phyloP scores from a whole-genome alignment of 2,329 filamentous ascomycete genomes.

The Fusarium albidum region DNA sequence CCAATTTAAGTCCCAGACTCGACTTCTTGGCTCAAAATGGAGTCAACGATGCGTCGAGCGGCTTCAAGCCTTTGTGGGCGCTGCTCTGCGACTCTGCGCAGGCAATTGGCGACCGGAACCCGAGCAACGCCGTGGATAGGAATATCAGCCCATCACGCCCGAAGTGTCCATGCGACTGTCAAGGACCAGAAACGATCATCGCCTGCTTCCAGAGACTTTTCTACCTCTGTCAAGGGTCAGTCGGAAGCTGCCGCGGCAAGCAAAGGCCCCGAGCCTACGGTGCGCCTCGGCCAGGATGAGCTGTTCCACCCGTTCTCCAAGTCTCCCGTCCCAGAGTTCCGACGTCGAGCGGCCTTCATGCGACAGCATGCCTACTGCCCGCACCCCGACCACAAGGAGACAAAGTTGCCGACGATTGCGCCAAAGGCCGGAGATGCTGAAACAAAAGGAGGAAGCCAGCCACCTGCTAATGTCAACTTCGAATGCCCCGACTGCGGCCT shows the following conservation, averaged over 20 bases:
- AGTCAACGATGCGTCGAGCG: slow-evolving; percentile 51
- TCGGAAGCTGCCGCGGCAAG: slow-evolving; percentile 41
- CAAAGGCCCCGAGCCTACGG: slow-evolving; percentile 33
- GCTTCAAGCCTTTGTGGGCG: slow-evolving; percentile 51
- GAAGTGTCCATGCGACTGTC: slow-evolving; percentile 41
- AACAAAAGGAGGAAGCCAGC: slow-evolving; percentile 60
- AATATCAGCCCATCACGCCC: slow-evolving; percentile 41
- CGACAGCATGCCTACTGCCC: slow-evolving; percentile 93
- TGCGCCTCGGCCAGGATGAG: slow-evolving; percentile 72
- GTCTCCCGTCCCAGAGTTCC: slow-evolving; percentile 89
- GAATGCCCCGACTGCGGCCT: slow-evolving; percentile 97
- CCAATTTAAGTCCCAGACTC: slow-evolving; percentile 12
- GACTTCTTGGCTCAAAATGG: slow-evolving; percentile 42
- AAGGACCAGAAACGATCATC: slow-evolving; percentile 35
- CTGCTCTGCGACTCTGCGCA: slow-evolving; percentile 48
- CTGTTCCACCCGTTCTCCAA: slow-evolving; percentile 93
- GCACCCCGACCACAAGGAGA: slow-evolving; percentile 85
- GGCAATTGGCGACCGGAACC: slow-evolving; percentile 39
- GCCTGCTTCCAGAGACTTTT: slow-evolving; percentile 40
- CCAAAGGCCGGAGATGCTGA: slow-evolving; percentile 70
- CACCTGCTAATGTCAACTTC: slow-evolving; percentile 86
- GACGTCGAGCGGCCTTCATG: slow-evolving; percentile 88
- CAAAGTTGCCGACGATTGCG: slow-evolving; percentile 71
- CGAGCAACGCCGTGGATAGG: slow-evolving; percentile 38
- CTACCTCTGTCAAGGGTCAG: slow-evolving; percentile 38